Conservation (phyloP, 2,329 filamentous ascomycete genomes). For the Rosellinia necatrix region DNA sequence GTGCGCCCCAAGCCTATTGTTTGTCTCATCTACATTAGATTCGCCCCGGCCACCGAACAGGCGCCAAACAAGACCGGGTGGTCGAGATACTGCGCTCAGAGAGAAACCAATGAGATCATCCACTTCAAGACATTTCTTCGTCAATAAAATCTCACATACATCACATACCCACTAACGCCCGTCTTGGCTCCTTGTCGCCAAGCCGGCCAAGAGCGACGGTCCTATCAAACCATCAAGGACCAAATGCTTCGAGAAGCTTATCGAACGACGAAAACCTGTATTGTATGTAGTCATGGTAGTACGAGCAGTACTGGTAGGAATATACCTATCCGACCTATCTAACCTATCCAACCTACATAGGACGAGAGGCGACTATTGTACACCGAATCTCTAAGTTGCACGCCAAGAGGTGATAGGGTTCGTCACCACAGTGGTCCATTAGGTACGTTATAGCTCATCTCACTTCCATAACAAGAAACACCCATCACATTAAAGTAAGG, state of each 20-base stretch:
- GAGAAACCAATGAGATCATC: constrained; percentile 18
- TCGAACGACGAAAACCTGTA: neutral
- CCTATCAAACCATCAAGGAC: constrained; percentile 4
- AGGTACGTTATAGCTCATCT: too few species aligned
- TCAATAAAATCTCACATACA: too few species aligned
- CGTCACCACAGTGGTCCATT: too few species aligned
- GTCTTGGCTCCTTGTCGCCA: constrained; percentile 6
- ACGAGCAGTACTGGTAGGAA: too few species aligned
- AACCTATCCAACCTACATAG: too few species aligned
- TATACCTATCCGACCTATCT: too few species aligned
- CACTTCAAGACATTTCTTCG: neutral
- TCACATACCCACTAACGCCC: constrained; percentile 3
- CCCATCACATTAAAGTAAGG: too few species aligned
- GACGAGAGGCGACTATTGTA: too few species aligned
- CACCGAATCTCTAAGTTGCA: too few species aligned
- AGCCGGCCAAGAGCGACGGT: neutral
- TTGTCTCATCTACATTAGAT: constrained; percentile 12
- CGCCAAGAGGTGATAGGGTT: too few species aligned
- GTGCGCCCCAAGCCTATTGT: too few species aligned
- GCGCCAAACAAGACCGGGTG: constrained; percentile 7
- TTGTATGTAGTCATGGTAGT: neutral
- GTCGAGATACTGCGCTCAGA: constrained; percentile 15
- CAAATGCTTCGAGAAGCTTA: constrained; percentile 16
- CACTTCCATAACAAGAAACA: too few species aligned
- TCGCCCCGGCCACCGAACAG: neutral